Conservation (phyloP, 169 alveolate species). For the Plasmodium berghei region DNA sequence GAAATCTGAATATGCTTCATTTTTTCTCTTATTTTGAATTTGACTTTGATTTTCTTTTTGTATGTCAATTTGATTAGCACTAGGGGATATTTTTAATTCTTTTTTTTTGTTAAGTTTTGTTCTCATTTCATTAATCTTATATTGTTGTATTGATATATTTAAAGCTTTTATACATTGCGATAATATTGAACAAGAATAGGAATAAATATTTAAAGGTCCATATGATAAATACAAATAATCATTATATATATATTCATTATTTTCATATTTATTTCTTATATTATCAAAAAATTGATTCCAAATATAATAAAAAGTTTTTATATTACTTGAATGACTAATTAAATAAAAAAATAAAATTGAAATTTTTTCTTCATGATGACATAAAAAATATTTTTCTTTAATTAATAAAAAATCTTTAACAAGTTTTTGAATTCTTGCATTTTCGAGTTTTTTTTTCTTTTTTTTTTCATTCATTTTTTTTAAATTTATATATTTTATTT, state of each 20-base stretch:
- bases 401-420: conserved; percentile 41
- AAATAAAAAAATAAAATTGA: conserved; percentile 43
- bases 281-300: conserved; percentile 70
- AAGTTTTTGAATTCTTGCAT: conserved; percentile 24
- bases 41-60: neutral
- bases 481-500: neutral
- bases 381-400: conserved; percentile 55
- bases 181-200: conserved; percentile 54
- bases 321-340: conserved; percentile 64
- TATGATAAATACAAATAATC: conserved; percentile 48
- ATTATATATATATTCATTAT: conserved; percentile 51
- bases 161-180: conserved; percentile 67
- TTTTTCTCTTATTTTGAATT: conserved; percentile 12
- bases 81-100: neutral
- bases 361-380: conserved; percentile 64
- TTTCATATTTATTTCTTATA: conserved; percentile 59
- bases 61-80: no score
- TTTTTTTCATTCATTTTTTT: neutral
- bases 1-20: neutral
- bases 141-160: conserved; percentile 68
- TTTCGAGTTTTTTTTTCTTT: conserved; percentile 3
- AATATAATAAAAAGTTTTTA: conserved; percentile 61
- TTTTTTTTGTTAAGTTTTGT: conserved; percentile 21
- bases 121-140: conserved; percentile 53
- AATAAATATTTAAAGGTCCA: conserved; percentile 58